A percentile compares a stretch with the other conserved stretches of the same genome.
Conservation (phyloP, 2,329 filamentous ascomycete genomes). For the Epichloe sp. region DNA sequence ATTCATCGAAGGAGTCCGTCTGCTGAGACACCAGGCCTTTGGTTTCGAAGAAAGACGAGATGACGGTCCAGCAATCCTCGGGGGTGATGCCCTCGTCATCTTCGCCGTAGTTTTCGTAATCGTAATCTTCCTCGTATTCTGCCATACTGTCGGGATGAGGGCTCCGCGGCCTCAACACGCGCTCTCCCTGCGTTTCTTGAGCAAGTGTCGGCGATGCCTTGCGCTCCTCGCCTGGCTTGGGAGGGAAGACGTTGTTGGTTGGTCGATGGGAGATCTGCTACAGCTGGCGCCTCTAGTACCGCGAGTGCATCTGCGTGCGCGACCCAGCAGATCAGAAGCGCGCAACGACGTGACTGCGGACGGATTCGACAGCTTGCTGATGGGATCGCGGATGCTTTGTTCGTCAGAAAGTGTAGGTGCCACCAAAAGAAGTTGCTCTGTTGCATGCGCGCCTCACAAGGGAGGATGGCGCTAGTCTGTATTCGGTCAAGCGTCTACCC, state of each 20-base stretch:
- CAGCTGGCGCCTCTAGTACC: conserved; percentile 21
- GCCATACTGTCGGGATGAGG: conserved; percentile 28
- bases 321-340: conserved; percentile 11
- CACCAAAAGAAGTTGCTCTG: background rate
- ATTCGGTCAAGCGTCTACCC: background rate
- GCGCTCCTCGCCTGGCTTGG: background rate
- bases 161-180: background rate
- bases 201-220: background rate
- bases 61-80: conserved; percentile 97
- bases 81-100: conserved; percentile 63
- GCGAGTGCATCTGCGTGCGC: conserved; percentile 18
- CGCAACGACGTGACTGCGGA: background rate
- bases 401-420: conserved; percentile 1
- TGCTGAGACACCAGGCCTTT: conserved; percentile 97
- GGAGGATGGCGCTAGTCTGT: background rate
- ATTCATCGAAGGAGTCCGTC: conserved; percentile 96
- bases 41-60: conserved; percentile 89
- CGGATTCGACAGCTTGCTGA: background rate
- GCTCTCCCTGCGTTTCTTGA: background rate
- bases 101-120: conserved; percentile 59
- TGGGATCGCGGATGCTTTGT: conserved; percentile 1
- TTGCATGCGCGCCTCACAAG: background rate
- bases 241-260: background rate
- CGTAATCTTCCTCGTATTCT: conserved; percentile 43
- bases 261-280: conserved; percentile 3